Evolutionary conservation across 1,139 yeast species (phyloP), one percentile per base, ranked within the genome.

Genomic region (Candida sp.): DNA sequence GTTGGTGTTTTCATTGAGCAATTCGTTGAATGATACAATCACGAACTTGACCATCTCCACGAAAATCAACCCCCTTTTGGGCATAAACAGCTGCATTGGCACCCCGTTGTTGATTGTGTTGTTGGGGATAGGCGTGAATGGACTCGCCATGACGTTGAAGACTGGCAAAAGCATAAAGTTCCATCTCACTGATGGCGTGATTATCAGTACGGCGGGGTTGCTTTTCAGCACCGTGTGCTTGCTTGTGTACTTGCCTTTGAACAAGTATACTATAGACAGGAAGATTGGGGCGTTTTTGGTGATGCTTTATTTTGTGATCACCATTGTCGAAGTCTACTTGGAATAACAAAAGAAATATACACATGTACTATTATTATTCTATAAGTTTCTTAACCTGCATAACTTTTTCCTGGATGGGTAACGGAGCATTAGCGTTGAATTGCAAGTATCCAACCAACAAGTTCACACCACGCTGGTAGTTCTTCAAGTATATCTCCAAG

Each of bases 11-110:
- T 69, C 80, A 31, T 59, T 75, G 41, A 69, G 74, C 50, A 76
- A 75, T 50, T 73, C 78, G 4, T 62, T 75, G 35, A 75, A 73
- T 56, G 81, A 77, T 53, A 61, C 74, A n/a, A 65, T 75, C 26
- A 74, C 78, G 40, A 74, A 77, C 51, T 56, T 73, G 22, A 73
- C 78, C 22, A 58, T 77, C 5, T 67, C 80, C 5, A 59, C 69
- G 3, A 66, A 61, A 33, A 61, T 73, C 7, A 66, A 70, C 47
- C 75, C 79, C 2, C 60, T 70, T 12, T 62, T 73, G 32, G 81
- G 80, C 1, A 59, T 76, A 7, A 73, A 73, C 56, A 65, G 80
- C 1, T 75, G 80, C 55, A 60, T 77, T 44, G 80, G 81, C 0
- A 72, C 81, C 0, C 80, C 80, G 3, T 60, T 75, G 25, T 58